Base-by-base conservation (phyloP, 2,329 filamentous ascomycete genomes). In the Fonsecaea monophora region DNA sequence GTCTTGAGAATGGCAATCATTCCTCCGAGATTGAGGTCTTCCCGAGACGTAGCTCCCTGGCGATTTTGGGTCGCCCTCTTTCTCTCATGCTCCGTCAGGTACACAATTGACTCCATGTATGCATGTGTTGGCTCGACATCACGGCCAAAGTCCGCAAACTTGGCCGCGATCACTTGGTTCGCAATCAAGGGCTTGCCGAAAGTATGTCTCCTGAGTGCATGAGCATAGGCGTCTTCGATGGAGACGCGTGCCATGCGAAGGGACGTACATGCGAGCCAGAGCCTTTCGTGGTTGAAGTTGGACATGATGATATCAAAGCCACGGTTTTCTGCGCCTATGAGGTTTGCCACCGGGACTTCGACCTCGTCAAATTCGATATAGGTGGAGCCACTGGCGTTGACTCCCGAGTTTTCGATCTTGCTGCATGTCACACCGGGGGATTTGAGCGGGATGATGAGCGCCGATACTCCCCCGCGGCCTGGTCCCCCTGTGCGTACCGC, bases 341-440 rank as follows among this genome's bases (percentile, higher is more conserved):
- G 82, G 79, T 97, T 95, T 76, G 90, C 90, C 79, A 89, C 90
- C 68, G 95, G 93, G 45, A 99, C 86, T 75, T 94, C 87, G 61
- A 98, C 93, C 75, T 98, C 94, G 80, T 99, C 95, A 74, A 99
- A 96, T 21, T 68, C 61, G 55, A 70, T 70, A 58, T 66, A 70
- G 9, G 69, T 69, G 10, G 85, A 92, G 82, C 92, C 96, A 82
- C 92, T 96, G 64, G 95, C 95, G 77, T 87, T 90, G 82, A 99
- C 98, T 66, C 95, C 95, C 58, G 98, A 89, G 85, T 99, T 99
- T 89, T 99, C 95, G 85, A 98, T 98, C 87, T 98, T 99, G 50
- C 94, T 92, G 76, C 98, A 95, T 65, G 87, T 90, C 84, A 99
- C 97, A 32, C 95, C 95, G 61, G 90, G 89, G 48, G 87, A 90